These are phyloP conservation scores for Poa pratensis DNA, from an alignment of 176 grass and related monocot species.

Conservation along the genomic window DNA sequence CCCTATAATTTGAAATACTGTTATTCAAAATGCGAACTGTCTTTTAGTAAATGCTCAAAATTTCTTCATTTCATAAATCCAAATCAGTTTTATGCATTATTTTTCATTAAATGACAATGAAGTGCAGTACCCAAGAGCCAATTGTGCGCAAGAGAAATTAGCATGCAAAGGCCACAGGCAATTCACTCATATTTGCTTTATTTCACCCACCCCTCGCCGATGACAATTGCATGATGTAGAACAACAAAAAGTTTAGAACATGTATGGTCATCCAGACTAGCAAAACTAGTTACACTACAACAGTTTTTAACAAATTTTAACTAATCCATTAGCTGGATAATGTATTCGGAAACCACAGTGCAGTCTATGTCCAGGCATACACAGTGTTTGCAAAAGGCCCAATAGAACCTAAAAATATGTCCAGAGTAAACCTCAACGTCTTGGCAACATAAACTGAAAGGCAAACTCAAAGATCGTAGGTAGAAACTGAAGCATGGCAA, in stretches of 20 bases:
- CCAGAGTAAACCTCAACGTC: neutral
- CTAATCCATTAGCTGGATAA: neutral
- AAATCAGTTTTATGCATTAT: neutral
- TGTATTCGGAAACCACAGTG: neutral
- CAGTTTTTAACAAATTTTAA: neutral
- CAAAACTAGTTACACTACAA: conserved; percentile 18
- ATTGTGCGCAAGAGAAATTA: neutral
- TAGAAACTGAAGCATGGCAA: conserved; percentile 9
- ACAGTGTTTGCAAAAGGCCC: neutral
- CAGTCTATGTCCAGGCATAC: neutral
- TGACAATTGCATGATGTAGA: neutral
- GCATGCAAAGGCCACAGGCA: neutral
- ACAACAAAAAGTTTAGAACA: neutral
- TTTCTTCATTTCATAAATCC: neutral
- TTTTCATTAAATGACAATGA: neutral
- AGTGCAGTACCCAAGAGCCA: neutral
- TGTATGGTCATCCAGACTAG: conserved; percentile 10
- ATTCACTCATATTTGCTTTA: neutral
- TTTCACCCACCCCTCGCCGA: neutral
- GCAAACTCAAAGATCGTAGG: neutral
- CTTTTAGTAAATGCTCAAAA: neutral
- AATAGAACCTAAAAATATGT: neutral
- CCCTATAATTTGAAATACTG: neutral
- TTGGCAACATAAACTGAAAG: neutral
- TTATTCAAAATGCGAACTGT: neutral